phyloP scores from a whole-genome alignment of 176 grass and related monocot genomes.

The Carex littledalei region DNA sequence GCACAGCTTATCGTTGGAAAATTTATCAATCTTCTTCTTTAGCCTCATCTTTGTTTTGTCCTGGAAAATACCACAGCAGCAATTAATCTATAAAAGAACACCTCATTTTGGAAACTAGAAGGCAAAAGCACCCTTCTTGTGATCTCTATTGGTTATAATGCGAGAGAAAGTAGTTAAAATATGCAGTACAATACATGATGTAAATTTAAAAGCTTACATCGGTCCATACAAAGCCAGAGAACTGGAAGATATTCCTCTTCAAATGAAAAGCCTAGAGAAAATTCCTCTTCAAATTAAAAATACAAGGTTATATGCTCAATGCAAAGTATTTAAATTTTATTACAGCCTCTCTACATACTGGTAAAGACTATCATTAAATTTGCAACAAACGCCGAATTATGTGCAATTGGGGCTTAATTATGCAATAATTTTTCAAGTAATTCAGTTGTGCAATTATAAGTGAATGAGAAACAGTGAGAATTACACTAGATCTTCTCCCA shows the following conservation, averaged over 20 bases:
- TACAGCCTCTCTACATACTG: neutral
- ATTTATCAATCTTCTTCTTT: slow-evolving; percentile 83
- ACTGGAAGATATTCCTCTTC: slow-evolving; percentile 89
- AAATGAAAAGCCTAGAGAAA: slow-evolving; percentile 54
- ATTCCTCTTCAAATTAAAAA: neutral
- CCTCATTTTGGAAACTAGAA: no score
- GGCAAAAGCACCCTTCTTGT: neutral
- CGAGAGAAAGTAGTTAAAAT: neutral
- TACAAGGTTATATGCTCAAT: neutral
- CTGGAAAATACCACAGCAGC: slow-evolving; percentile 32
- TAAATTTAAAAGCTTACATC: slow-evolving; percentile 42
- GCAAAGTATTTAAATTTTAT: neutral
- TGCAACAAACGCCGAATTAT: neutral
- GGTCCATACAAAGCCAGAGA: slow-evolving; percentile 93
- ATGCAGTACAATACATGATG: neutral
- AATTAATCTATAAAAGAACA: slow-evolving; percentile 8
- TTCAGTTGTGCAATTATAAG: neutral
- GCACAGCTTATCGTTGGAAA: slow-evolving; percentile 67
- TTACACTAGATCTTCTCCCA: slow-evolving; percentile 78
- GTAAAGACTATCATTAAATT: neutral
- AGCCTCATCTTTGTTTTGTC: slow-evolving; percentile 59
- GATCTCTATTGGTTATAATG: neutral
- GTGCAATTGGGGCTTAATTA: neutral
- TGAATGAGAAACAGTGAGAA: neutral
- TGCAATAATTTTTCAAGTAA: neutral